Conservation (phyloP, 2,329 filamentous ascomycete species). For the Magnaporthales sp. region DNA sequence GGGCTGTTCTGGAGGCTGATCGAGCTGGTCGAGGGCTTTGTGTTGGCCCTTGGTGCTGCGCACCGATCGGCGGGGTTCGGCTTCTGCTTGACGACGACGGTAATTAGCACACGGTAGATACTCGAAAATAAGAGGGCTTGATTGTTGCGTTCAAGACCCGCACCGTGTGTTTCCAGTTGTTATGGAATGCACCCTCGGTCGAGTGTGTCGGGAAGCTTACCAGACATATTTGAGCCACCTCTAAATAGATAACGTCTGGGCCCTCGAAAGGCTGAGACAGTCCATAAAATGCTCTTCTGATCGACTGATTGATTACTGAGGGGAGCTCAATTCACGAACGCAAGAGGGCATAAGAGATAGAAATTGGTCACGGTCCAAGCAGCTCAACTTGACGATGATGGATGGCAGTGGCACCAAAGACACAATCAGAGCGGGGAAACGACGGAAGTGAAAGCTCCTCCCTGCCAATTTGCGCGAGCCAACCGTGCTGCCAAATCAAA, state of each 20-base stretch:
- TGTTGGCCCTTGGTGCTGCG: slow-evolving; percentile 96
- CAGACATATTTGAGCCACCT: slow-evolving; percentile 8
- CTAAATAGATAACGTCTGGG: neutral
- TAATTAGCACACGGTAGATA: neutral
- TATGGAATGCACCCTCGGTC: neutral
- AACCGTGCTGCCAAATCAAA: neutral
- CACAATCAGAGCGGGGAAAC: neutral
- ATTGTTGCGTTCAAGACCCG: neutral
- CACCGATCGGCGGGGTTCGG: slow-evolving; percentile 85
- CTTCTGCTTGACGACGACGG: slow-evolving; percentile 28
- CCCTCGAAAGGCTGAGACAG: neutral
- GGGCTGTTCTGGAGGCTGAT: slow-evolving; percentile 43
- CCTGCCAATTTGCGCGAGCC: neutral
- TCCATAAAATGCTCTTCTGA: neutral
- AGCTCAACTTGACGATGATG: neutral
- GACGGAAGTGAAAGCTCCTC: neutral
- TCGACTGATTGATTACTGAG: neutral
- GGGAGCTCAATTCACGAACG: neutral
- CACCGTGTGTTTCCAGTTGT: neutral
- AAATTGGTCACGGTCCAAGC: neutral
- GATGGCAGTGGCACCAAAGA: neutral
- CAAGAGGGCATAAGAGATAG: neutral
- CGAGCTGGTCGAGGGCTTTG: slow-evolving; percentile 75
- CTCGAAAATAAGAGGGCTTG: neutral
- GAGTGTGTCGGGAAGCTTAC: slow-evolving; percentile 6